phyloP scores from a whole-genome alignment of 2,329 filamentous ascomycete species.

The Aspergillus carbonarius region DNA sequence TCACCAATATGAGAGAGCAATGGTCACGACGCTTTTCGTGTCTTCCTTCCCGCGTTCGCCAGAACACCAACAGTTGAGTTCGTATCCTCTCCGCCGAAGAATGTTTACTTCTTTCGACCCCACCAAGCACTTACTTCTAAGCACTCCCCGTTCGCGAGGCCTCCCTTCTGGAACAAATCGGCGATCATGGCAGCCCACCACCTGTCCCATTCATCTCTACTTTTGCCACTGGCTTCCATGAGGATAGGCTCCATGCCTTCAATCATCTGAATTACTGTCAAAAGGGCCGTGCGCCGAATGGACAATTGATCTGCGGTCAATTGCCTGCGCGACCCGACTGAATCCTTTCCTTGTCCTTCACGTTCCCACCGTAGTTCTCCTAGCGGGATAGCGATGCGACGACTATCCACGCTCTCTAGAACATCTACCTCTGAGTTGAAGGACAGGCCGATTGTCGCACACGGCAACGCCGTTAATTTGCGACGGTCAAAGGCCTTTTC shows the following conservation, averaged over 20 bases:
- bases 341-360: constrained; percentile 51
- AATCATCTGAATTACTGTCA: constrained; percentile 78
- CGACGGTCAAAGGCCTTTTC: constrained; percentile 70
- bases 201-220: constrained; percentile 85
- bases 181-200: constrained; percentile 88
- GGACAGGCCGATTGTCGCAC: constrained; percentile 71
- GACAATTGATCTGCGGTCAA: constrained; percentile 70
- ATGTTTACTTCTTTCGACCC: constrained; percentile 54
- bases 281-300: constrained; percentile 73
- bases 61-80: constrained; percentile 30
- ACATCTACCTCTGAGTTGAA: constrained; percentile 77
- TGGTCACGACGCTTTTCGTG: constrained; percentile 27
- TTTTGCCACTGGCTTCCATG: constrained; percentile 79
- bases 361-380: constrained; percentile 85
- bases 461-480: constrained; percentile 72
- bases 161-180: constrained; percentile 75
- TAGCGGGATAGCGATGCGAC: constrained; percentile 81
- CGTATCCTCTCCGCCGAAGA: constrained; percentile 8
- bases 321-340: constrained; percentile 43
- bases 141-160: constrained; percentile 80
- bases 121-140: constrained; percentile 68
- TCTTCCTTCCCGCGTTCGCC: constrained; percentile 23
- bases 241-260: constrained; percentile 81
- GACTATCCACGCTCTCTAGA: constrained; percentile 67
- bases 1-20: constrained; percentile 41